Conservation (phyloP, 495 filamentous ascomycete species). For the Trichoderma virens region DNA sequence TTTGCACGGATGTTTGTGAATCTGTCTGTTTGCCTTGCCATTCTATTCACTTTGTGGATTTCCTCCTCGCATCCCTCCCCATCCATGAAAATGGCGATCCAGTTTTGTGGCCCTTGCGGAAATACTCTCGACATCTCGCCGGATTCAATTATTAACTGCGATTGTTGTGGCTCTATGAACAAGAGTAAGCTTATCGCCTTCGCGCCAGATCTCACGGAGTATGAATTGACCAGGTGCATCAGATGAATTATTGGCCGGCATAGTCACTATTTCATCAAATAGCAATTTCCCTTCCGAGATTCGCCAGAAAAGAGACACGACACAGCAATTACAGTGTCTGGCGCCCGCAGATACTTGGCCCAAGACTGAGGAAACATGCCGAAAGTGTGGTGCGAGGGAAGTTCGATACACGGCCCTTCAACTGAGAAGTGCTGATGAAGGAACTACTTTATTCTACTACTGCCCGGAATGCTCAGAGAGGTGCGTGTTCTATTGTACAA, state of each 20-base stretch:
- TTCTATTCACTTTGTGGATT: not conserved
- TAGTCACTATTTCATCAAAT: not conserved
- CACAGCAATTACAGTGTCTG: not conserved
- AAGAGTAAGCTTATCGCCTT: not conserved
- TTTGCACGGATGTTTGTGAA: not conserved
- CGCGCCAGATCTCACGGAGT: not conserved
- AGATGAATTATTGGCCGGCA: not conserved
- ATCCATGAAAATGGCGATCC: not conserved
- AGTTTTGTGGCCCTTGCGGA: not conserved
- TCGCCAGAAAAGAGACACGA: not conserved
- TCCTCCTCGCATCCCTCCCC: not conserved
- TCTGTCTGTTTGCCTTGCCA: not conserved
- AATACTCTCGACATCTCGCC: not conserved
- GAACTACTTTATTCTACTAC: not conserved
- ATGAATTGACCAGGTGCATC: not conserved
- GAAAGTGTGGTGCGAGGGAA: not conserved
- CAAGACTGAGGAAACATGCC: not conserved
- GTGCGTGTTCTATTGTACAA: not conserved
- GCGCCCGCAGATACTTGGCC: not conserved
- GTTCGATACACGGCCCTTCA: not conserved
- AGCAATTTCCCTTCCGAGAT: not conserved
- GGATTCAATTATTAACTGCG: not conserved
- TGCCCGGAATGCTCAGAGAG: not conserved
- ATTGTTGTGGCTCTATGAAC: not conserved
- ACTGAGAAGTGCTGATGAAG: not conserved